These are phyloP conservation scores for Panellus pusillus DNA, from an alignment of 768 basidiomycete genomes.

Conservation along the genomic window DNA sequence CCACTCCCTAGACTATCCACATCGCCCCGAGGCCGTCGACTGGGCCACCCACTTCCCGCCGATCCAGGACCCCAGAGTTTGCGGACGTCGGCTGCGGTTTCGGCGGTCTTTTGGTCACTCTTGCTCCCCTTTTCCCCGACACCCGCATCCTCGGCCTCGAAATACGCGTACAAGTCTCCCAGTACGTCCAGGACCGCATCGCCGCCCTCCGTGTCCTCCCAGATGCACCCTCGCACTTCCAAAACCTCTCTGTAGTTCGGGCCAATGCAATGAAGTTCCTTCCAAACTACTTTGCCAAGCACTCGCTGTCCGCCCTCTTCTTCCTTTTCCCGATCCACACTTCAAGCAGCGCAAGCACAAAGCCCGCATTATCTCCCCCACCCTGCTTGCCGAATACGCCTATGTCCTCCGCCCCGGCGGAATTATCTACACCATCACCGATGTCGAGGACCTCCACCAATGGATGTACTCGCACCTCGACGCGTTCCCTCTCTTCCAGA, in stretches of 20 bases:
- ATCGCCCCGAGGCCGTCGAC: slow-evolving; percentile 72
- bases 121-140: slow-evolving; percentile 90
- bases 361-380: slow-evolving; percentile 96
- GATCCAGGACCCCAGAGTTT: slow-evolving; percentile 77
- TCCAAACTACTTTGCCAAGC: slow-evolving; percentile 91
- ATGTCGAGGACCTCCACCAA: slow-evolving; percentile 88
- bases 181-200: slow-evolving; percentile 95
- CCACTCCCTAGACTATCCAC: slow-evolving; percentile 85
- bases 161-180: slow-evolving; percentile 93
- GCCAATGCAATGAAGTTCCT: slow-evolving; percentile 99
- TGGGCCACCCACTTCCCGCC: slow-evolving; percentile 85
- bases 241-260: slow-evolving; percentile 91
- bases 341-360: slow-evolving; percentile 99
- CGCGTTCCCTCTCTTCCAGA: slow-evolving; percentile 84
- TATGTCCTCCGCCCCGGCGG: slow-evolving; percentile 92
- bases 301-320: slow-evolving; percentile 89
- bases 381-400: slow-evolving; percentile 96
- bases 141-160: slow-evolving; percentile 96
- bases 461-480: slow-evolving; percentile 96
- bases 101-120: slow-evolving; percentile 85
- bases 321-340: slow-evolving; percentile 98
- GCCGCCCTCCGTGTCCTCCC: slow-evolving; percentile 79
- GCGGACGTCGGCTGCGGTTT: slow-evolving; percentile 99
- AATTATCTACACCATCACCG: slow-evolving; percentile 96
- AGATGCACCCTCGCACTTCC: slow-evolving; percentile 49